phyloP scores from a whole-genome alignment of 768 basidiomycete genomes.

The Trametes coccinea region DNA sequence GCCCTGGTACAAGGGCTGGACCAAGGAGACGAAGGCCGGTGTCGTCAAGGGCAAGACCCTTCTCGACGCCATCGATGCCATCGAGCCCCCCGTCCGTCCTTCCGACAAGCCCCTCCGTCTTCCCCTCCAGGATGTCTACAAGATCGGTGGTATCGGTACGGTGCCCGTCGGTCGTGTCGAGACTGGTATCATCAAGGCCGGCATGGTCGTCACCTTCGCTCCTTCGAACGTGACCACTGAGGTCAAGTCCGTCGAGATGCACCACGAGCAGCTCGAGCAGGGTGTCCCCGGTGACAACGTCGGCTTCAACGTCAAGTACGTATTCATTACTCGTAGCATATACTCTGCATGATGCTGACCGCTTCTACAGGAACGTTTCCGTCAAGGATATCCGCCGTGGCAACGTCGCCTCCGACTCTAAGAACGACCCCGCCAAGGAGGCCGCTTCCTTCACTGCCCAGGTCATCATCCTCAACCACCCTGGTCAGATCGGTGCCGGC shows the following conservation, averaged over 20 bases:
- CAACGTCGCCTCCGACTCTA: slow-evolving; percentile 98
- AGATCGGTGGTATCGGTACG: slow-evolving; percentile 99
- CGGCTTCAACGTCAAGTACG: slow-evolving; percentile 97
- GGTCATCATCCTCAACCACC: slow-evolving; percentile 99
- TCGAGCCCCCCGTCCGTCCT: slow-evolving; percentile 95
- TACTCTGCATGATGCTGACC: slow-evolving; percentile 3
- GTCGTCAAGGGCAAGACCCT: slow-evolving; percentile 97
- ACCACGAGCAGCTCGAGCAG: slow-evolving; percentile 95
- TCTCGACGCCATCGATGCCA: slow-evolving; percentile 99
- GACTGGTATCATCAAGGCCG: slow-evolving; percentile 99
- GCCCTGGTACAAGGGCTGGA: slow-evolving; percentile 99
- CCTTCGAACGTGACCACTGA: slow-evolving; percentile 99
- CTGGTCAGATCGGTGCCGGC: slow-evolving; percentile 98
- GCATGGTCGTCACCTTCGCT: slow-evolving; percentile 98
- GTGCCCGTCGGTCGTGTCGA: slow-evolving; percentile 99
- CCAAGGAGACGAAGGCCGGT: slow-evolving; percentile 93
- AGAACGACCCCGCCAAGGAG: slow-evolving; percentile 99
- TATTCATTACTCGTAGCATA: slow-evolving; percentile 6
- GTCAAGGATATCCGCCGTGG: slow-evolving; percentile 99
- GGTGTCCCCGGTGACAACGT: slow-evolving; percentile 99
- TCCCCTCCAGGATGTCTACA: slow-evolving; percentile 99
- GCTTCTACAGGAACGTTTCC: slow-evolving; percentile 83
- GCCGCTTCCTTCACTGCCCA: slow-evolving; percentile 99
- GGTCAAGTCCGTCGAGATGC: slow-evolving; percentile 99
- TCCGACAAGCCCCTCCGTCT: slow-evolving; percentile 99